Base-by-base conservation (phyloP, 2,329 filamentous ascomycete genomes). In the Botrytis sinoallii region DNA sequence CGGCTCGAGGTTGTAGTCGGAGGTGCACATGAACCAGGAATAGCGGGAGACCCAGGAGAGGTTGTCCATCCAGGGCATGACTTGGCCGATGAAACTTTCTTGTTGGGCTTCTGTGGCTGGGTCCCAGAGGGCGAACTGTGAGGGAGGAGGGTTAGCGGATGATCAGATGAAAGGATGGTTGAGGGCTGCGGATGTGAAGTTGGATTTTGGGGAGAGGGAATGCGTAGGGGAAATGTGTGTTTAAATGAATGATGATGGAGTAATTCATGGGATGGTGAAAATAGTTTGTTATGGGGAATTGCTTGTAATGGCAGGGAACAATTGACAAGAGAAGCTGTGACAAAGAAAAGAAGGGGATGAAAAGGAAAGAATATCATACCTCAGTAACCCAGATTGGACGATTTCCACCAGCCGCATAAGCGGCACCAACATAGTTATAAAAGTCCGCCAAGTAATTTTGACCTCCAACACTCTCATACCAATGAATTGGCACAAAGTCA, bases 401-500 rank as follows among this genome's bases (percentile, higher is more conserved):
- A n/a, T 44, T 22, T 59, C 70, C 70, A 38, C 70, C 48, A 20
- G 70, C 46, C 9, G 29, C 35, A 59, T 66, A 67, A 9, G 61
- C 60, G 38, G 40, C 18, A n/a, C n/a, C 48, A 4, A 46, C 42
- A 16, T 72, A 72, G 22, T 59, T 46, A 14, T 72, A 35, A 10
- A 72, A 67, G 6, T 67, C 65, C 35, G 85, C 77, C 76, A 85
- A 83, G 68, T 78, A 74, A 79, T 85, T 82, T 80, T 86, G 84
- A 79, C 84, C 83, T 4, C 77, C 76, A 22, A 80, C 76, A 60
- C 78, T 78, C 29, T 83, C 83, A 76, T 86, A 86, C 84, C 85
- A 86, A 77, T 86, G 85, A 48, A 85, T 80, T 73, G 83, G 81
- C 72, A 85, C 74, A 76, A 84, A 85, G 77, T 86, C 84, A 63